Base-by-base conservation (phyloP, 805 yeast genomes). In the Teunomyces kruisii region DNA sequence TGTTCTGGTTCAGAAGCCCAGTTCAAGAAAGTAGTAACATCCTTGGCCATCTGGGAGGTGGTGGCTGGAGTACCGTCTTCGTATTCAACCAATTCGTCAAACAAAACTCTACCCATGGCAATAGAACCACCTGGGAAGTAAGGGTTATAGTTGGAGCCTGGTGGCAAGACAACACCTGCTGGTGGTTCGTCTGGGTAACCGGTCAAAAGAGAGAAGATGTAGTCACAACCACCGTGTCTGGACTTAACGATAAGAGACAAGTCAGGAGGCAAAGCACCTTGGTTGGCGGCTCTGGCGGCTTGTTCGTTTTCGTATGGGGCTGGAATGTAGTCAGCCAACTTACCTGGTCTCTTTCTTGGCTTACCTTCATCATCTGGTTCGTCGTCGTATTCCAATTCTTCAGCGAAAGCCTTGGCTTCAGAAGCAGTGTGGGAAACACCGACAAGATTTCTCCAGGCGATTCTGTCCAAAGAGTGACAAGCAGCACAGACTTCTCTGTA, bases 71-170 rank as follows among this genome's bases (percentile, higher is more conserved):
- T 94, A 65, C 99, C 99, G 69, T 94, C 99, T 70, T 94, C 99
- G 74, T 84, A 94, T 78, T 94, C 99, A 54, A 94, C 99, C 64
- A 94, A 79, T 55, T 88, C 99, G 67, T 94, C 99, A 59, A 91
- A 94, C 70, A 94, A 79, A 48, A 92, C 98, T 78, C 99, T 88
- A 67, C 88, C 98, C 99, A 94, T 94, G 59, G 97, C 99, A 77
- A 94, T 92, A 35, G 97, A 80, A 56, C 99, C 98, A 75, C 98
- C 98, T 69, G 99, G 98, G 96, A 94, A 94, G 80, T 94, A 94
- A 64, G 99, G 99, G 81, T 94, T 94, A 77, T 94, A 94, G 84
- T 94, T 94, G 51, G 96, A 72, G 54, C 99, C 99, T 51, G 88
- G 86, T 48, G 98, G 95, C 60, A 94, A 78, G 42, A 70, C 79